Base-by-base conservation (phyloP, 768 basidiomycete species). In the Ramaria rubella region DNA sequence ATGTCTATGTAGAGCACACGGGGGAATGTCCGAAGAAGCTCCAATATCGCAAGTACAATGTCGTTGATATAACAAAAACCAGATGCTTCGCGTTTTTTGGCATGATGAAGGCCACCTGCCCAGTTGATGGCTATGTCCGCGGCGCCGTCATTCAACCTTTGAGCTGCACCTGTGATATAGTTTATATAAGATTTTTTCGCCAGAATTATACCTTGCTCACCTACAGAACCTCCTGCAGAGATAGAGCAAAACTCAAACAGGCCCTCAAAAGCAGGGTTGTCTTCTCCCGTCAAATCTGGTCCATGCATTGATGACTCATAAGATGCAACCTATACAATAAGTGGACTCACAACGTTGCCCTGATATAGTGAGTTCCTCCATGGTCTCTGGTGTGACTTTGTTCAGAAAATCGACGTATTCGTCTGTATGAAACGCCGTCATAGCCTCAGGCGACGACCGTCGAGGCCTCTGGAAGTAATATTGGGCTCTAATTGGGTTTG, bases 21-120 rank as follows among this genome's bases (percentile, higher is more conserved):
- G 2, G 90, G 78, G 65, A 83, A 83, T 55, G 76, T 81, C 62
- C 94, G 82, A n/a, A 95, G 75, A 7, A 99, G 83, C 69, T 96
- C 95, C 48, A 99, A 79, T 36, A 96, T 95, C 43, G 85, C 87
- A 24, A 98, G 84, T 1, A 96, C 94, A 67, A 97, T 99, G 70
- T 94, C 90, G 70, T 99, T 99, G 72, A 98, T 86, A 75, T 98
- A 99, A 77, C 96, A 99, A 72, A 99, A 99, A 14, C 96, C 96
- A 6, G 89, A 90, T 0, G 95, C 96, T 73, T 97, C 96, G 55
- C 90, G 82, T 69, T 97, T 98, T 74, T 99, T 99, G n/a, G 96
- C 96, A 69, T 99, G 96, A 71, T 99, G 96, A 3, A 99, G 79
- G 2, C 96, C 96, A 8, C 96, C 96, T 0, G 96, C 93, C 96